Base-by-base conservation (phyloP, 345 rosid species). In the Murraya koenigii region DNA sequence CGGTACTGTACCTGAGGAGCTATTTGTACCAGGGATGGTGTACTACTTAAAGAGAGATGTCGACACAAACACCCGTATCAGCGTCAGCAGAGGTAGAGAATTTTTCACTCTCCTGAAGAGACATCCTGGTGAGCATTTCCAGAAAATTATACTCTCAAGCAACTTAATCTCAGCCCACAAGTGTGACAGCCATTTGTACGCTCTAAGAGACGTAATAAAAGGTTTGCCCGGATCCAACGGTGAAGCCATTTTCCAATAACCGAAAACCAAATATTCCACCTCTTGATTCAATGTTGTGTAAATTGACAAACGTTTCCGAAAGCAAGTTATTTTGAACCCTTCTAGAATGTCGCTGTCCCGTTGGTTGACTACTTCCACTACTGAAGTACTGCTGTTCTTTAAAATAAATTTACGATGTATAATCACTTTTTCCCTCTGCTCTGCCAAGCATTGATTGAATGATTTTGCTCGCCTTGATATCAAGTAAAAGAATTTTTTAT, bases 131-230 rank as follows among this genome's bases (percentile, higher is more conserved):
- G 92, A 91, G 77, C 98, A 96, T 83, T 91, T 91, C 80, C 97
- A 90, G 86, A 88, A 88, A 82, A 96, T 96, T 82, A 82, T 94
- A 76, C 91, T 96, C 44, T 87, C 98, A 5, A 85, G 89, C 85
- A 94, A 92, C 85, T 78, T 96, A 79, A 87, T 94, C 73, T 88
- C 93, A 9, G 97, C 94, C 76, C 99, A 96, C 79, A 91, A 87
- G 83, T 96, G 98, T 41, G 98, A 91, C 78, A 90, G 90, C 86
- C 99, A 96, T 82, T 89, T 88, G 85, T 88, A 84, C 6, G 98
- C 97, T 1, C 79, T 96, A 14, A 78, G 99, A 81, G 99, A 96
- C 77, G 97, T 92, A 23, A 90, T 91, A 28, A 96, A 96, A 88
- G 91, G 92, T 59, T 84, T 94, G 80, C 91, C 97, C 2, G 74